Percentiles rank a stretch among this genome's conserved stretches.
Evolutionary conservation across 139 green algal genomes (phyloP).

Genomic region (Picochlorum sp.): DNA sequence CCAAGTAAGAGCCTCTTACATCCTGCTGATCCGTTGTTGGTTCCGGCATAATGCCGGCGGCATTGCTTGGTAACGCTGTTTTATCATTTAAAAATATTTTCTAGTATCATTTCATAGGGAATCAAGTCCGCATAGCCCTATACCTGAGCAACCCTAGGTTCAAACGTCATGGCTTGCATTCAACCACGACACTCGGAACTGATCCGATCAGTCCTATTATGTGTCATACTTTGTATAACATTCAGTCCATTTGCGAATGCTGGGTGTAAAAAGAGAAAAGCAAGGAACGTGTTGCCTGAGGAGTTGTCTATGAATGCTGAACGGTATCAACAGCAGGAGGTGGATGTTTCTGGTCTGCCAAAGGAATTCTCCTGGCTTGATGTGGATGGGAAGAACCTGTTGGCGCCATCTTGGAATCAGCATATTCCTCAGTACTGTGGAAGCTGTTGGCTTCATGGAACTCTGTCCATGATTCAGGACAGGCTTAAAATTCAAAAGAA

Average conservation of each 20-base stretch:
- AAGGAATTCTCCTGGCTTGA: slow-evolving; percentile 33
- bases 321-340: not conserved
- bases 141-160: too few relatives aligned
- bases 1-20: too few relatives aligned
- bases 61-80: too few relatives aligned
- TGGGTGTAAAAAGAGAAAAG: slow-evolving; percentile 14
- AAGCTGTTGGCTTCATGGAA: slow-evolving; percentile 50
- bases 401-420: slow-evolving; percentile 38
- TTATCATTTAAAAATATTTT: too few relatives aligned
- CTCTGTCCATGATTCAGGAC: slow-evolving; percentile 44
- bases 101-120: not conserved
- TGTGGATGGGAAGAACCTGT: slow-evolving; percentile 20
- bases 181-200: too few relatives aligned
- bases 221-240: not conserved
- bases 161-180: too few relatives aligned
- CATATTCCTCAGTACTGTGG: slow-evolving; percentile 46
- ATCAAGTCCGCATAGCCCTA: not conserved
- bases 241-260: slow-evolving; percentile 4
- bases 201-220: too few relatives aligned
- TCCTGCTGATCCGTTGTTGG: too few relatives aligned
- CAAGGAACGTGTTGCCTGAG: slow-evolving; percentile 10
- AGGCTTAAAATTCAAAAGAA: slow-evolving; percentile 52
- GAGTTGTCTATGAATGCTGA: slow-evolving; percentile 1
- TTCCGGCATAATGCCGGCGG: too few relatives aligned
- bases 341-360: slow-evolving; percentile 18